Evolutionary conservation across 1,284 basidiomycete genomes (phyloP).

Genomic region (Marasmius tenuissimus): DNA sequence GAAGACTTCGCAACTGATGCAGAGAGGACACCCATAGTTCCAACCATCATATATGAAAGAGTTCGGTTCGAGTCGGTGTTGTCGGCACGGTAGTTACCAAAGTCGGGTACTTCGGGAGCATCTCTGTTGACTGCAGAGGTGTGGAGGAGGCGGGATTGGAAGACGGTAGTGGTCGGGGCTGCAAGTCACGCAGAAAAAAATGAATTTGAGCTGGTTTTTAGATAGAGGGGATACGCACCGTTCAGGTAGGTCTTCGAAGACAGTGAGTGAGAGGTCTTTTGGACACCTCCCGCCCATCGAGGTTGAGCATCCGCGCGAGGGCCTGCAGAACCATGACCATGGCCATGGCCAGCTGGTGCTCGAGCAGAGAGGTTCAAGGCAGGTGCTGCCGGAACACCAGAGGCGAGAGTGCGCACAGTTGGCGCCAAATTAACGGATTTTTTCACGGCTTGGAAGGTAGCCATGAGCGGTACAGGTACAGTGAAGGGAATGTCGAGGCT

Average conservation of each 20-base stretch:
- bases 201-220: not conserved
- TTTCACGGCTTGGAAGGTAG: slow-evolving; percentile 58
- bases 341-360: slow-evolving; percentile 57
- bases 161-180: slow-evolving; percentile 40
- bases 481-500: not conserved
- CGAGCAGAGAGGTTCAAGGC: slow-evolving; percentile 70
- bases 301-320: slow-evolving; percentile 69
- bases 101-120: slow-evolving; percentile 86
- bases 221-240: slow-evolving; percentile 49
- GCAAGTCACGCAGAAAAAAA: slow-evolving; percentile 9
- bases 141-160: slow-evolving; percentile 73
- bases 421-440: slow-evolving; percentile 83
- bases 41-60: slow-evolving; percentile 97
- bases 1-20: slow-evolving; percentile 94
- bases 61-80: slow-evolving; percentile 76
- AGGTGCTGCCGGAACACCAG: slow-evolving; percentile 70
- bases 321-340: slow-evolving; percentile 55
- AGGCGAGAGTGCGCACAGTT: slow-evolving; percentile 76
- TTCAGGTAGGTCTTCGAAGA: slow-evolving; percentile 67
- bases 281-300: slow-evolving; percentile 62
- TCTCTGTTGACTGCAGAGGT: slow-evolving; percentile 66
- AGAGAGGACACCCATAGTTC: slow-evolving; percentile 90
- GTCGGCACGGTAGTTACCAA: slow-evolving; percentile 78
- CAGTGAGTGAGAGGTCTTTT: slow-evolving; percentile 53
- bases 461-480: slow-evolving; percentile 6